phyloP scores from a whole-genome alignment of 1,284 basidiomycete genomes.

The Trichosporon ovoides region DNA sequence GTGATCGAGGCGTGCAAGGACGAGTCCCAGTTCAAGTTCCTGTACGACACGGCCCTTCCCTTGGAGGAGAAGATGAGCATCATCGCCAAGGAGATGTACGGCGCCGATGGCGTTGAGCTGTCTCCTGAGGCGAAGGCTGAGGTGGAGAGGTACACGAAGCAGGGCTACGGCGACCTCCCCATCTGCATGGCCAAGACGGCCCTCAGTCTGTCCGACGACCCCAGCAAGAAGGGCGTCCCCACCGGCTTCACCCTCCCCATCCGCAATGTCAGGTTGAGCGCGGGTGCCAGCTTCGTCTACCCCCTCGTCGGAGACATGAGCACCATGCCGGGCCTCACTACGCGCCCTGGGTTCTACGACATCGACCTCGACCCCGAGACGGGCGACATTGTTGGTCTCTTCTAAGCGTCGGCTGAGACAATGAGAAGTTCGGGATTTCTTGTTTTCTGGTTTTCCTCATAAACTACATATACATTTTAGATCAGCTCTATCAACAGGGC shows the following conservation, averaged over 20 bases:
- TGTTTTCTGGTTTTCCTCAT: no score
- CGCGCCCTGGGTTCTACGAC: conserved; percentile 69
- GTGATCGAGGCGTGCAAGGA: conserved; percentile 79
- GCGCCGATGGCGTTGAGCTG: conserved; percentile 80
- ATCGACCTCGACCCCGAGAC: conserved; percentile 49
- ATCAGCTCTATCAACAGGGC: background rate
- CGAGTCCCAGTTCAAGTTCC: conserved; percentile 77
- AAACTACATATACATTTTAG: no score
- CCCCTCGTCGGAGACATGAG: conserved; percentile 92
- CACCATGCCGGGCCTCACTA: conserved; percentile 95
- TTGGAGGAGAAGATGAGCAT: conserved; percentile 82
- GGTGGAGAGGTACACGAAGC: conserved; percentile 83
- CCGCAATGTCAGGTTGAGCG: conserved; percentile 78
- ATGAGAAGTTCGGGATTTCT: no score
- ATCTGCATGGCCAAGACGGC: conserved; percentile 99
- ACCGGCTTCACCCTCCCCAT: conserved; percentile 91
- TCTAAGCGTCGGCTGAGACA: no score
- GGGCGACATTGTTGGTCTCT: conserved; percentile 48
- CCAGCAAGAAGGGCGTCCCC: conserved; percentile 83
- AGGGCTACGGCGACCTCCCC: conserved; percentile 53
- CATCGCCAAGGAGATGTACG: conserved; percentile 85
- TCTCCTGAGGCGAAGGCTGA: conserved; percentile 78
- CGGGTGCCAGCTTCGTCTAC: conserved; percentile 93
- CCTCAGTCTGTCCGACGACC: conserved; percentile 90
- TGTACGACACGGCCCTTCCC: conserved; percentile 77